Evolutionary conservation across 2,329 filamentous ascomycete species (phyloP).

Genomic region (Trichophyton rubrum): DNA sequence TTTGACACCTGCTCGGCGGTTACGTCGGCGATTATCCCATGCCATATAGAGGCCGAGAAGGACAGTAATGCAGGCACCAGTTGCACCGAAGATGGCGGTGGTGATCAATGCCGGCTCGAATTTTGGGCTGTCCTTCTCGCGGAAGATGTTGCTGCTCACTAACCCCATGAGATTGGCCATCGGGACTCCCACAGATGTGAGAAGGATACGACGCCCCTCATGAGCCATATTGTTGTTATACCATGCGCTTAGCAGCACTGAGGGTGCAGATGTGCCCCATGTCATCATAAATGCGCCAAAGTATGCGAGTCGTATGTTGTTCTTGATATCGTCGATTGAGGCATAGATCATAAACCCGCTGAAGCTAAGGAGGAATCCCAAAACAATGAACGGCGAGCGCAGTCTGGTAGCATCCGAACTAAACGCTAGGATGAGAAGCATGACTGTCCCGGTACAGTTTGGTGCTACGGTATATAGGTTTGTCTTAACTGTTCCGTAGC

Average conservation of each 20-base stretch:
- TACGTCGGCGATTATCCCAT: slow-evolving; percentile 50
- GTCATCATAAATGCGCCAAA: slow-evolving; percentile 74
- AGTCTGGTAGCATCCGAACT: slow-evolving; percentile 53
- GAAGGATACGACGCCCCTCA: slow-evolving; percentile 56
- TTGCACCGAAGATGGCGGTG: slow-evolving; percentile 50
- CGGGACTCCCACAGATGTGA: slow-evolving; percentile 62
- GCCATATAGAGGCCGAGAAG: slow-evolving; percentile 52
- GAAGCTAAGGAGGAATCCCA: slow-evolving; percentile 63
- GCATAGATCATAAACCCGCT: slow-evolving; percentile 69
- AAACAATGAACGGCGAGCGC: slow-evolving; percentile 60
- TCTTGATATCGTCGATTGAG: slow-evolving; percentile 50
- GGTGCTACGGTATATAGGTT: slow-evolving; percentile 76
- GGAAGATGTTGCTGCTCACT: slow-evolving; percentile 56
- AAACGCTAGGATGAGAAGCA: slow-evolving; percentile 62
- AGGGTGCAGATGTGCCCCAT: slow-evolving; percentile 64
- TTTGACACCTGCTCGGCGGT: slow-evolving; percentile 43
- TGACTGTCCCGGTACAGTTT: slow-evolving; percentile 59
- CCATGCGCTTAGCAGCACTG: slow-evolving; percentile 56
- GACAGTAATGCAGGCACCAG: slow-evolving; percentile 44
- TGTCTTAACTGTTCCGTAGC: slow-evolving; percentile 48
- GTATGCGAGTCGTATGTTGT: slow-evolving; percentile 51
- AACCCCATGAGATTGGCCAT: slow-evolving; percentile 66
- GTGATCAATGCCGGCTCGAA: slow-evolving; percentile 55
- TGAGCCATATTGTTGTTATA: slow-evolving; percentile 77
- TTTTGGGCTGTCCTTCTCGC: slow-evolving; percentile 49